These are phyloP conservation scores for Kluyveromyces marxianus DNA, from an alignment of 1,139 yeast genomes.

Conservation along the genomic window DNA sequence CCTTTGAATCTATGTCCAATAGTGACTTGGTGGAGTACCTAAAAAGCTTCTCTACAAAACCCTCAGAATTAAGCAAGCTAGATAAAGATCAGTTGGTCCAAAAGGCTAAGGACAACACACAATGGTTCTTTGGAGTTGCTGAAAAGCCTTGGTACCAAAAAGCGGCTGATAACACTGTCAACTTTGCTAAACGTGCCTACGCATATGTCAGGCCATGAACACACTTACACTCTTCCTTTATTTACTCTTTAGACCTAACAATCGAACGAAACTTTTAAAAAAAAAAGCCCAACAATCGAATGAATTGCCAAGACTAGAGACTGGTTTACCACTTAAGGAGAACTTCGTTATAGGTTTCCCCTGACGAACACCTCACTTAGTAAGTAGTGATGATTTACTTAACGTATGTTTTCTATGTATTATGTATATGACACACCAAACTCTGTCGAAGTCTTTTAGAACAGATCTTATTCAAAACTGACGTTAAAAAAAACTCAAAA, in stretches of 20 bases:
- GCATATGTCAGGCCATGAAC: slow-evolving; percentile 1
- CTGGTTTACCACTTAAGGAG: too few species aligned
- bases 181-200: slow-evolving; percentile 1
- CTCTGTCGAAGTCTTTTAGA: too few species aligned
- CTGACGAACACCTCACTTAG: too few species aligned
- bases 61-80: slow-evolving; percentile 18
- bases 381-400: too few species aligned
- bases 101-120: slow-evolving; percentile 41
- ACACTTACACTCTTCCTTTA: neutral
- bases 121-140: slow-evolving; percentile 31
- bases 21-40: slow-evolving; percentile 49
- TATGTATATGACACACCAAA: too few species aligned
- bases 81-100: slow-evolving; percentile 41
- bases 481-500: too few species aligned
- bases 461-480: too few species aligned
- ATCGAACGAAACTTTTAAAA: too few species aligned
- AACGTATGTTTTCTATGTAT: too few species aligned
- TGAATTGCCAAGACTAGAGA: too few species aligned
- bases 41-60: slow-evolving; percentile 42
- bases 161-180: slow-evolving; percentile 7
- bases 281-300: too few species aligned
- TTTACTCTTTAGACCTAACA: neutral
- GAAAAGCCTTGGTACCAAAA: slow-evolving; percentile 21
- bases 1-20: slow-evolving; percentile 45
- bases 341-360: too few species aligned